Base-by-base conservation (phyloP, 352 stramenopile species). In the Globisporangium abappressorium region DNA sequence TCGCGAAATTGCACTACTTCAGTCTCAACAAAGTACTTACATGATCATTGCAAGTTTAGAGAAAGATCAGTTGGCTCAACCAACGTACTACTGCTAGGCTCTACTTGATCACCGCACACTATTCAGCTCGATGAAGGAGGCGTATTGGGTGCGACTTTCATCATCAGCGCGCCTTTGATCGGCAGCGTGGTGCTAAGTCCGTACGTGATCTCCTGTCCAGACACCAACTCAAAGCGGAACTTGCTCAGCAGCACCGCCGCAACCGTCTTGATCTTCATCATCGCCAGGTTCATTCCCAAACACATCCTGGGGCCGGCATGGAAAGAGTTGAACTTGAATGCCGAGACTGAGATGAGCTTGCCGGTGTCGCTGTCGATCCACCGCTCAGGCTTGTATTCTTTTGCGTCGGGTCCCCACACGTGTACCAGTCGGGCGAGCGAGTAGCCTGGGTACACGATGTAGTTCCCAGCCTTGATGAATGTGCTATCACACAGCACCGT, bases 251-350 rank as follows among this genome's bases (percentile, higher is more conserved):
- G 41, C n/a, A 76, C 76, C 1, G 79, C 82, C 51, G 88, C 60
- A 4, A 78, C 67, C 2, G 71, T 70, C 61, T 81, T 78, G 30
- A 76, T 63, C 63, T 80, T 65, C 54, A 74, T 68, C 36, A 80
- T 28, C 51, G 68, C 59, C 33, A 80, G 65, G 6, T 72, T 64
- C 51, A 62, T 64, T 30, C 76, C 78, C 24, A 86, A 49, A 38
- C 80, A 88, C 46, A 70, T 69, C 18, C 80, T 69, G 5, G 67
- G 70, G 0, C 80, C 78, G 12, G 74, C 71, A 30, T 75, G 58
- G 59, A 88, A 88, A 3, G 81, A 55, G 14, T 75, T 67, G 68
- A 93, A 96, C 65, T 94, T 70, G 72, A 78, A 93, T 1, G 80
- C 34, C 6, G 81, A 89, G 3, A 86, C 70, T 0, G 49, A 24